A percentile compares a stretch with the other conserved stretches of the same genome.
Evolutionary conservation across 2,329 filamentous ascomycete genomes (phyloP).

Genomic region (Zelopaecilomyces penicillatus): DNA sequence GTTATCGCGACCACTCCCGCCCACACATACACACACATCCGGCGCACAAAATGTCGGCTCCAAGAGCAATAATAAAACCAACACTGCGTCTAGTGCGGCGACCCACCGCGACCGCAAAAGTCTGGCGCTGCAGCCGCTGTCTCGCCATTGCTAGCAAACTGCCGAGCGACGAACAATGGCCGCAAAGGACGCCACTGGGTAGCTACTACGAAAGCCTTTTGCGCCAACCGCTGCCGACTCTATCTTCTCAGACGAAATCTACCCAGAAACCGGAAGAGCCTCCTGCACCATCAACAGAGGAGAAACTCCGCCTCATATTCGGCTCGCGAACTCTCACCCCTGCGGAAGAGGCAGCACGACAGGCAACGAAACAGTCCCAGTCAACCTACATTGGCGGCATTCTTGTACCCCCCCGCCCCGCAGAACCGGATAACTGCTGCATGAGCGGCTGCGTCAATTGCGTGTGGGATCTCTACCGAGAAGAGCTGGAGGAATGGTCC

Average conservation of each 20-base stretch:
- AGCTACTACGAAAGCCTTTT: constrained; percentile 53
- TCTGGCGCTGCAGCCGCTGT: constrained; percentile 12
- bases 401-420: constrained; percentile 70
- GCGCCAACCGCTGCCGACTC: constrained; percentile 33
- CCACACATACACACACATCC: no score
- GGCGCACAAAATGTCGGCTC: constrained; percentile 19
- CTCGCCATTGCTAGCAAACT: constrained; percentile 19
- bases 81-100: constrained; percentile 21
- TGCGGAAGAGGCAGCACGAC: constrained; percentile 54
- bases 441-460: constrained; percentile 99
- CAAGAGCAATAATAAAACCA: constrained; percentile 20
- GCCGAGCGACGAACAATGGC: constrained; percentile 21
- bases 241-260: constrained; percentile 9
- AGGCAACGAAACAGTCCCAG: constrained; percentile 48
- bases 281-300: constrained; percentile 35
- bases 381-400: constrained; percentile 68
- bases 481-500: constrained; percentile 89
- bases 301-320: constrained; percentile 64
- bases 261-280: constrained; percentile 36
- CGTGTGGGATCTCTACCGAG: constrained; percentile 86
- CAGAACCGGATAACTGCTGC: constrained; percentile 95
- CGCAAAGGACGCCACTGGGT: constrained; percentile 40
- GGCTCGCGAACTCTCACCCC: constrained; percentile 71
- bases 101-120: constrained; percentile 5
- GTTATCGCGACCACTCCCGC: no score